Evolutionary conservation across 495 filamentous ascomycete species (phyloP).

Genomic region (Talaromyces adpressus): DNA sequence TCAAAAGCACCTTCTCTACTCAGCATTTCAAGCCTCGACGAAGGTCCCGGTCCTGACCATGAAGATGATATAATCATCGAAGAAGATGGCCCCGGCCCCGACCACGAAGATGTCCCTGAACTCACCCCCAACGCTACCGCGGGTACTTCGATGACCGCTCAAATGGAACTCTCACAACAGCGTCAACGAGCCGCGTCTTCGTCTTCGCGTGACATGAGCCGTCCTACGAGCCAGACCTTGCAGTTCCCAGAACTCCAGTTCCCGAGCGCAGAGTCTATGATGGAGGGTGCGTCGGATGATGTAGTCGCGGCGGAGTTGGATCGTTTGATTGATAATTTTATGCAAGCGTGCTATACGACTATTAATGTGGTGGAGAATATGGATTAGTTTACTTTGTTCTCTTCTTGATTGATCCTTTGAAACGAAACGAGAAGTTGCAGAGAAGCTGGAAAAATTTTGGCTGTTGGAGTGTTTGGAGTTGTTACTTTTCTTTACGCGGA

Average conservation of each 20-base stretch:
- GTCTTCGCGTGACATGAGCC: not conserved
- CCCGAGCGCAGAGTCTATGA: slow-evolving; percentile 27
- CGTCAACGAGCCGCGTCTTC: not conserved
- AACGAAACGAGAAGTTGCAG: not conserved
- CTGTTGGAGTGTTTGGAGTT: not conserved
- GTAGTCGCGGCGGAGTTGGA: slow-evolving; percentile 30
- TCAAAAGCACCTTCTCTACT: not conserved
- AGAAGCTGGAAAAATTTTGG: not conserved
- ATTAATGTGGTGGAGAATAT: slow-evolving; percentile 5
- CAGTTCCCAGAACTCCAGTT: slow-evolving; percentile 23
- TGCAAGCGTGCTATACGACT: slow-evolving; percentile 19
- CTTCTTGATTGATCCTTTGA: not conserved
- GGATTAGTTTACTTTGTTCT: not conserved
- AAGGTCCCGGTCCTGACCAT: slow-evolving; percentile 38
- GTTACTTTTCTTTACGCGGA: not conserved
- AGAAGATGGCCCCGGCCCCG: slow-evolving; percentile 5
- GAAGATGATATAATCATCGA: slow-evolving; percentile 13
- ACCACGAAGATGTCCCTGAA: slow-evolving; percentile 1
- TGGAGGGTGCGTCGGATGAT: slow-evolving; percentile 25
- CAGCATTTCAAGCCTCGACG: slow-evolving; percentile 4
- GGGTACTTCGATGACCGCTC: not conserved
- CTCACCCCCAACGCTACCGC: slow-evolving; percentile 1
- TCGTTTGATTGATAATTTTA: slow-evolving; percentile 30
- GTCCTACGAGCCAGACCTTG: not conserved
- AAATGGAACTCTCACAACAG: not conserved